phyloP scores from a whole-genome alignment of 2,329 filamentous ascomycete species.

The Alternaria ventricosa region DNA sequence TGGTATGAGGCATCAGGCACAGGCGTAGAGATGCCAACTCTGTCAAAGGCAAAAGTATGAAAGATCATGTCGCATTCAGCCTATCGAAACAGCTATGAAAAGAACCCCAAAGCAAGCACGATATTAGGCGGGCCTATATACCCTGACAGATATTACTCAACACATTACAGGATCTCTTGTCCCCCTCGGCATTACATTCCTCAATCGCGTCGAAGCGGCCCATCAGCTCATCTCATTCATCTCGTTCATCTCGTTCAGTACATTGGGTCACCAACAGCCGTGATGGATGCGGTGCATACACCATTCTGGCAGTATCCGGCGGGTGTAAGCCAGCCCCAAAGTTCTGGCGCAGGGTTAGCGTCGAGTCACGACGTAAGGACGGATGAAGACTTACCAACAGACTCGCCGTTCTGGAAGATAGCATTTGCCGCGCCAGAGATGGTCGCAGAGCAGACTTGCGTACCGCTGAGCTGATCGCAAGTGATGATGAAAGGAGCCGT shows the following conservation, averaged over 20 bases:
- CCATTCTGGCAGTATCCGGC: not conserved
- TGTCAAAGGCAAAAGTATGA: not conserved
- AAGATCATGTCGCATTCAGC: not conserved
- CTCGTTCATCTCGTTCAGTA: not conserved
- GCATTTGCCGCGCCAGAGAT: not conserved
- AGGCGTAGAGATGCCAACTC: accelerated
- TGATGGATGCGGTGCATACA: not conserved
- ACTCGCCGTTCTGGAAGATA: not conserved
- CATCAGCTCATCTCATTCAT: not conserved
- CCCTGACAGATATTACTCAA: not conserved
- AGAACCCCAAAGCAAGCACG: not conserved
- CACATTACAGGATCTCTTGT: not conserved
- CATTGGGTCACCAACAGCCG: not conserved
- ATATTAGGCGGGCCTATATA: not conserved
- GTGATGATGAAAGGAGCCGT: not conserved
- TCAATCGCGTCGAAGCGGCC: accelerated
- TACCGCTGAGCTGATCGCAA: not conserved
- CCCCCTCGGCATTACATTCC: not conserved
- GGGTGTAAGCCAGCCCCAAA: not conserved
- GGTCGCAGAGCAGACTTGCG: not conserved
- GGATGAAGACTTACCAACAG: not conserved
- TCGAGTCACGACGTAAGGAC: accelerated
- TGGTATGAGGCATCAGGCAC: not conserved
- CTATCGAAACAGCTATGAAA: not conserved
- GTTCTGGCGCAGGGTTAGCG: not conserved